Base-by-base conservation (phyloP, 805 yeast genomes). In the Vanderwaltozyma polyspora region DNA sequence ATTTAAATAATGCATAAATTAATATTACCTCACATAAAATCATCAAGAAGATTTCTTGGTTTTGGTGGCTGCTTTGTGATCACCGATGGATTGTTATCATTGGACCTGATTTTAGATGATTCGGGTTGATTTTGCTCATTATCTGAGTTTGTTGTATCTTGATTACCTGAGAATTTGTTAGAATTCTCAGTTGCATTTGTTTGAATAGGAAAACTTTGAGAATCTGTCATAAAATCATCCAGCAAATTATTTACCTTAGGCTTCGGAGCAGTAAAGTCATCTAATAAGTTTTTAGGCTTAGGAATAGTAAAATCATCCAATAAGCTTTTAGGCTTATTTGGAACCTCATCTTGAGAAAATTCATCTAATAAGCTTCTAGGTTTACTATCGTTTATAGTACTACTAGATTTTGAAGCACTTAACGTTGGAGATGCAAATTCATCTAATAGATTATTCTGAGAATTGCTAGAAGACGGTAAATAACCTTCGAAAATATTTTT, bases 41-140 rank as follows among this genome's bases (percentile, higher is more conserved):
- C 60, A 37, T 57, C 62, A 12, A 57, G 37, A 19, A 57, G 30
- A 42, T 45, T 57, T 31, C 46, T 47, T 15, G 59, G 53, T 18
- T 41, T 34, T 3, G 44, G 23, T n/a, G 33, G 23, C n/a, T n/a
- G n/a, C n/a, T n/a, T n/a, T n/a, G n/a, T n/a, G n/a, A n/a, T n/a
- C n/a, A n/a, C n/a, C n/a, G n/a, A n/a, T n/a, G n/a, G n/a, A n/a
- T n/a, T n/a, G n/a, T n/a, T n/a, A n/a, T n/a, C n/a, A n/a, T n/a
- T n/a, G n/a, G n/a, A n/a, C n/a, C n/a, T n/a, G n/a, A n/a, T n/a
- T n/a, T n/a, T n/a, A n/a, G n/a, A n/a, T n/a, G n/a, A n/a, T n/a
- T n/a, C n/a, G n/a, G n/a, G n/a, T n/a, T n/a, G n/a, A n/a, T n/a
- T n/a, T n/a, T n/a, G n/a, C n/a, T n/a, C n/a, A n/a, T n/a, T n/a